Conservation (phyloP, 257 asterid genomes). For the Mitragyna speciosa region DNA sequence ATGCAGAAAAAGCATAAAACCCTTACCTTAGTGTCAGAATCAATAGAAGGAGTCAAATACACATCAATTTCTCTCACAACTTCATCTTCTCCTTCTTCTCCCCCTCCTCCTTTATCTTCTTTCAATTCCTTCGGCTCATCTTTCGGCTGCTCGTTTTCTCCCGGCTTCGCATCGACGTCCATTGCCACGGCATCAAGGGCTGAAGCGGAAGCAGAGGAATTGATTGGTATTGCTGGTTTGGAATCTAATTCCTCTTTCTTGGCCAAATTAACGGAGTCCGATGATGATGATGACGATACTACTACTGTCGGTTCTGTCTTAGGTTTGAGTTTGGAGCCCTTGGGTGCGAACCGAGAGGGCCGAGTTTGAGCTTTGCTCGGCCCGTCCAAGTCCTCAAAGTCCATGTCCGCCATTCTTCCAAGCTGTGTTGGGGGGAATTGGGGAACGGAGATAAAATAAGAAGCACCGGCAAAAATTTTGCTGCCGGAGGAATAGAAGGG, state of each 20-base stretch:
- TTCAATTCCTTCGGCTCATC: slow-evolving; percentile 31
- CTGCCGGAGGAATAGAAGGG: not conserved
- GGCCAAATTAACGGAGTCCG: slow-evolving; percentile 15
- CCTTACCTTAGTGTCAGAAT: slow-evolving; percentile 45
- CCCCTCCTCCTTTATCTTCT: not conserved
- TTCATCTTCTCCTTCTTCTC: slow-evolving; percentile 44
- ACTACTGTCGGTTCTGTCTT: slow-evolving; percentile 25
- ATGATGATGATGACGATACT: slow-evolving; percentile 15
- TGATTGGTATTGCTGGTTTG: not conserved
- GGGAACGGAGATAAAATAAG: too few species aligned
- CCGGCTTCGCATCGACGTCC: slow-evolving; percentile 46
- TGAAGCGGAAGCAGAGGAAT: not conserved
- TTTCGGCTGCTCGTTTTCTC: slow-evolving; percentile 20
- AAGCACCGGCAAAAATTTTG: not conserved
- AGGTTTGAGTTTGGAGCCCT: slow-evolving; percentile 50
- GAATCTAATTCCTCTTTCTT: slow-evolving; percentile 42
- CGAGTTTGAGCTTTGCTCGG: slow-evolving; percentile 36
- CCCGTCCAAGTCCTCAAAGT: slow-evolving; percentile 51
- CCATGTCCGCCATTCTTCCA: slow-evolving; percentile 49
- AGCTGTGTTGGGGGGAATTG: too few species aligned
- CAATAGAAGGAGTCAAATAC: slow-evolving; percentile 52
- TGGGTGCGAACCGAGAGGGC: slow-evolving; percentile 60
- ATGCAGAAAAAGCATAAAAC: not conserved
- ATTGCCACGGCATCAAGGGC: slow-evolving; percentile 21
- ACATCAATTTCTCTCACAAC: slow-evolving; percentile 78